Conservation (phyloP, 78 protist species). For the Capsaspora owczarzaki region DNA sequence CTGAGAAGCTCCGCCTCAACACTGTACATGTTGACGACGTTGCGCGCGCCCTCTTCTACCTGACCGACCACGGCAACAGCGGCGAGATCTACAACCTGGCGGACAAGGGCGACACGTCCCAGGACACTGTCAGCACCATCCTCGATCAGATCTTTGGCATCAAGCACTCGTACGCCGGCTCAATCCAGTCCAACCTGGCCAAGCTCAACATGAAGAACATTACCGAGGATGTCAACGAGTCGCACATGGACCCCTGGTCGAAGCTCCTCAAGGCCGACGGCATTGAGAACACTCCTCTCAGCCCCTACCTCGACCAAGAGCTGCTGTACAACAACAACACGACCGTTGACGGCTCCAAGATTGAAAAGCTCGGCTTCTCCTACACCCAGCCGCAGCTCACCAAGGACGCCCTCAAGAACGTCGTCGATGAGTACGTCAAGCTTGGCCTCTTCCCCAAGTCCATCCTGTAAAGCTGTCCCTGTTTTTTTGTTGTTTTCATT, state of each 20-base stretch:
- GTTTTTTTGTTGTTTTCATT: too few relatives aligned
- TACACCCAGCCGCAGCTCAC: constrained; percentile 61
- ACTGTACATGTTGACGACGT: constrained; percentile 94
- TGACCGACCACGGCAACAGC: constrained; percentile 30
- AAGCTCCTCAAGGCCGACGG: constrained; percentile 61
- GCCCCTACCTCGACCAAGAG: constrained; percentile 87
- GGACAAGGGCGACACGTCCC: constrained; percentile 75
- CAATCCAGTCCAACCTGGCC: constrained; percentile 50
- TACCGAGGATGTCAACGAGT: constrained; percentile 73
- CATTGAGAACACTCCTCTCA: constrained; percentile 73
- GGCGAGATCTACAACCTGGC: constrained; percentile 77
- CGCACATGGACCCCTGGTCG: constrained; percentile 88
- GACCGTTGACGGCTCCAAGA: constrained; percentile 74
- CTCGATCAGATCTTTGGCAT: constrained; percentile 73
- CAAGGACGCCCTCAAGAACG: background rate
- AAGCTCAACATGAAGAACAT: constrained; percentile 41
- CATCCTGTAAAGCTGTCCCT: background rate
- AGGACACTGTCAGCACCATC: constrained; percentile 47
- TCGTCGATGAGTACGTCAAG: background rate
- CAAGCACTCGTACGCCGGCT: constrained; percentile 73
- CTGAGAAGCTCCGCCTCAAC: constrained; percentile 64
- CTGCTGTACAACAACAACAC: constrained; percentile 65
- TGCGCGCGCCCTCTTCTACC: constrained; percentile 62
- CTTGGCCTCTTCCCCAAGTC: background rate
- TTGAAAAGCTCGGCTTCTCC: constrained; percentile 70